Base-by-base conservation (phyloP, 495 filamentous ascomycete species). In the Bryoglossum gracile region DNA sequence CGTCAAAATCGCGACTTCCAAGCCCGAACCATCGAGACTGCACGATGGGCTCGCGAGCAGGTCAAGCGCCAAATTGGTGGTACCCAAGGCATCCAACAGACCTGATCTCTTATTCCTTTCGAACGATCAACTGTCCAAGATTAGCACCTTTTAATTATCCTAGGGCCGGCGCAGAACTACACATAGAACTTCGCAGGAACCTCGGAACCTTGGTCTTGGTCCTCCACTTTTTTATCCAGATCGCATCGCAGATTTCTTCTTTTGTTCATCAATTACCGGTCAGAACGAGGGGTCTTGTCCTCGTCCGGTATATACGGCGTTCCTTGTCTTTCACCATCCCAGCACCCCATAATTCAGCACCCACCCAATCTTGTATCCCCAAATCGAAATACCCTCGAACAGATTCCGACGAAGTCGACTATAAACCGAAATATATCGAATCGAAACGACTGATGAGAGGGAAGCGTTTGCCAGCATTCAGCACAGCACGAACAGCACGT, bases 41-140 rank as follows among this genome's bases (percentile, higher is more conserved):
- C 92, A 58, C 84, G 92, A 42, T 98, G 92, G 92, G 89, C 92
- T 49, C 83, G 92, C 30, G 94, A 97, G 71, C 89, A 95, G 61
- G 89, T 97, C 62, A 95, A 95, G 75, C 82, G 87, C 54, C 92
- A 98, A 65, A 78, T 85, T 43, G 73, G 74, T 23, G 75, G 75
- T 48, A 60, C 65, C 19, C 60, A 70, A 32, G 55, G 58, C 33
- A 48, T 51, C 13, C 51, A 53, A 43, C 58, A 61, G 48, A 55
- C 58, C 17, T 61, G 58, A 61, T 50, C 44, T 18, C 33, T 18
- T 34, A 38, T 25, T 26, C 8, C n/a, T 24, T 45, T 28, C 17
- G 23, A 46, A 16, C 10, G 25, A 38, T 26, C 24, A 19, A 36
- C 28, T 47, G 38, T 54, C 50, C 33, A 57, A 53, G 36, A 46